Conservation (phyloP, 2,329 filamentous ascomycete species). For the Calonectria crousiana region DNA sequence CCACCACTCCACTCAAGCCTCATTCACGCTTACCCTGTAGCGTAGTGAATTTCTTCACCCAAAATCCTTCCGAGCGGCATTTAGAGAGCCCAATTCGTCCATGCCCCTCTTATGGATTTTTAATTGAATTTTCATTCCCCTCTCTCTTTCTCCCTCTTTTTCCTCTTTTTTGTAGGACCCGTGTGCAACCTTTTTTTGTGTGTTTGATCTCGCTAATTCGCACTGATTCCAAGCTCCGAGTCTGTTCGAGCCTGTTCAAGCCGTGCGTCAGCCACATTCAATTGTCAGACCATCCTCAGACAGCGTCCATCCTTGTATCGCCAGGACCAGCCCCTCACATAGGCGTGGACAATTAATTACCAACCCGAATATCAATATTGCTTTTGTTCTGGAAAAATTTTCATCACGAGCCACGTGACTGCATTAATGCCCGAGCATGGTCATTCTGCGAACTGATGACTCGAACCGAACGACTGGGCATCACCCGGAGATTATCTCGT, state of each 20-base stretch:
- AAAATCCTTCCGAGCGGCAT: neutral
- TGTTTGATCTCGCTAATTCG: neutral
- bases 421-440: neutral
- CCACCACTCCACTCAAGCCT: neutral
- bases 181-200: neutral
- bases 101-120: neutral
- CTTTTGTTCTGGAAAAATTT: neutral
- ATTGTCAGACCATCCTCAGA: neutral
- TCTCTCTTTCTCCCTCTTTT: neutral
- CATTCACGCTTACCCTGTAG: neutral
- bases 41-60: neutral
- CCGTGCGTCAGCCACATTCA: neutral
- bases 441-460: neutral
- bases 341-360: neutral
- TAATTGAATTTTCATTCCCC: neutral
- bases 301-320: neutral
- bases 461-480: neutral
- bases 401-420: neutral
- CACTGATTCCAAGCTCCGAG: neutral
- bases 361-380: neutral
- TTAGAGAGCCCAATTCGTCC: neutral
- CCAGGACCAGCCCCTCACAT: neutral
- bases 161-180: neutral
- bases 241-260: neutral
- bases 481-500: neutral